Evolutionary conservation across 805 yeast genomes (phyloP).

Genomic region (Osmozyma mogii): DNA sequence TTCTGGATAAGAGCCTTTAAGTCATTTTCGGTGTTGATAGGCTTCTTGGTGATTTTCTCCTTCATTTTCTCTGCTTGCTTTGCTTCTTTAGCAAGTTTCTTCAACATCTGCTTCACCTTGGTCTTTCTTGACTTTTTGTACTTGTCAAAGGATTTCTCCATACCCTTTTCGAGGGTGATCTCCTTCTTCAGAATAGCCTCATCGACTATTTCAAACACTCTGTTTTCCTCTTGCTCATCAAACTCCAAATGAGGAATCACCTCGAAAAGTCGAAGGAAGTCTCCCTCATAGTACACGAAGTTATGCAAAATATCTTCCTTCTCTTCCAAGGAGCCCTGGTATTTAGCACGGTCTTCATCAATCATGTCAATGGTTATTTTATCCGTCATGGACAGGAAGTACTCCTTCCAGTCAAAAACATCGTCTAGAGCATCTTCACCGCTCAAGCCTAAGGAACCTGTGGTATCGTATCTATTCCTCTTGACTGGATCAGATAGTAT

Average conservation of each 20-base stretch:
- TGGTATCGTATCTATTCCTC: constrained; percentile 55
- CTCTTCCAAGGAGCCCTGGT: constrained; percentile 59
- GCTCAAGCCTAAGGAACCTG: constrained; percentile 51
- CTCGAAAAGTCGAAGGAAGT: constrained; percentile 63
- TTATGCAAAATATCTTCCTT: constrained; percentile 51
- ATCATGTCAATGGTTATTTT: constrained; percentile 58
- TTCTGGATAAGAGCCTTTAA: constrained; percentile 42
- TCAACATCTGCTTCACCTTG: constrained; percentile 40
- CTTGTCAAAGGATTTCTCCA: constrained; percentile 37
- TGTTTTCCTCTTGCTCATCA: constrained; percentile 47
- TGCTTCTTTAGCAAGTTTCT: constrained; percentile 54
- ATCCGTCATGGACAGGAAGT: constrained; percentile 39
- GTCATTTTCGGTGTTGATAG: constrained; percentile 29
- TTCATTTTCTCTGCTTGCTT: constrained; percentile 49
- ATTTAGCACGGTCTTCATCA: constrained; percentile 56
- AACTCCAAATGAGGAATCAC: constrained; percentile 71
- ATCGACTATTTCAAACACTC: constrained; percentile 48
- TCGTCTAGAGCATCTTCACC: constrained; percentile 24
- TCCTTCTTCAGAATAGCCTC: constrained; percentile 28
- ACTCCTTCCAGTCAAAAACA: constrained; percentile 50
- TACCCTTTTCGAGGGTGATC: constrained; percentile 25
- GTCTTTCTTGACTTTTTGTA: constrained; percentile 44
- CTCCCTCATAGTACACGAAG: constrained; percentile 56
- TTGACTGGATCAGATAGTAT: constrained; percentile 52
- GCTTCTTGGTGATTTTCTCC: constrained; percentile 22